Percentiles rank a stretch among this genome's conserved stretches.
Evolutionary conservation across 1,284 basidiomycete genomes (phyloP).

Genomic region (Phellinidium pouzarii): DNA sequence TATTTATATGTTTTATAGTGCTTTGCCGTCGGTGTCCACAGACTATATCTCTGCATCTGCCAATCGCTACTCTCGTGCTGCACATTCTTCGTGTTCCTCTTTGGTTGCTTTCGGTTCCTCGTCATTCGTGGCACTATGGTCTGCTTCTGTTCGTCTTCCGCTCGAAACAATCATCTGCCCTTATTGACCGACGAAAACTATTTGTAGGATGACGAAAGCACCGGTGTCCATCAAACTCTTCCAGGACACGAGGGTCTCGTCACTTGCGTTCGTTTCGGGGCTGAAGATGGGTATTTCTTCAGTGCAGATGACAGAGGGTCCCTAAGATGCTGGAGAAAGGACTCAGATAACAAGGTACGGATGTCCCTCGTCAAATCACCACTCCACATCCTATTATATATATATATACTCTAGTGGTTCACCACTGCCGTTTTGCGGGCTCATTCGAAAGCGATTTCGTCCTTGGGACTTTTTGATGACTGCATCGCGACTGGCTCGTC

Average conservation of each 20-base stretch:
- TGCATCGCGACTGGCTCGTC: conserved; percentile 73
- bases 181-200: conserved; percentile 11
- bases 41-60: conserved; percentile 73
- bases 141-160: conserved; percentile 39
- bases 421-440: conserved; percentile 41
- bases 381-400: conserved; percentile 18
- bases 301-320: conserved; percentile 73
- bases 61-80: conserved; percentile 69
- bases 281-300: conserved; percentile 36
- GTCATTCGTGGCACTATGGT: conserved; percentile 76
- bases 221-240: conserved; percentile 62
- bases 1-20: conserved; percentile 24
- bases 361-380: conserved; percentile 19
- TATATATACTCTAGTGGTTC: conserved; percentile 44
- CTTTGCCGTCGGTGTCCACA: neutral
- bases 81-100: conserved; percentile 47
- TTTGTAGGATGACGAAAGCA: conserved; percentile 39
- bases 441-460: conserved; percentile 64
- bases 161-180: conserved; percentile 13
- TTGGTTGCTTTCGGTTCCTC: conserved; percentile 75
- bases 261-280: conserved; percentile 66
- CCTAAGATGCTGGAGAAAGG: conserved; percentile 47
- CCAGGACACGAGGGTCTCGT: conserved; percentile 71
- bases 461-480: conserved; percentile 42
- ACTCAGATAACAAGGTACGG: conserved; percentile 35